Evolutionary conservation across 2,329 filamentous ascomycete species (phyloP).

Genomic region (Pseudogymnoascus sp.): DNA sequence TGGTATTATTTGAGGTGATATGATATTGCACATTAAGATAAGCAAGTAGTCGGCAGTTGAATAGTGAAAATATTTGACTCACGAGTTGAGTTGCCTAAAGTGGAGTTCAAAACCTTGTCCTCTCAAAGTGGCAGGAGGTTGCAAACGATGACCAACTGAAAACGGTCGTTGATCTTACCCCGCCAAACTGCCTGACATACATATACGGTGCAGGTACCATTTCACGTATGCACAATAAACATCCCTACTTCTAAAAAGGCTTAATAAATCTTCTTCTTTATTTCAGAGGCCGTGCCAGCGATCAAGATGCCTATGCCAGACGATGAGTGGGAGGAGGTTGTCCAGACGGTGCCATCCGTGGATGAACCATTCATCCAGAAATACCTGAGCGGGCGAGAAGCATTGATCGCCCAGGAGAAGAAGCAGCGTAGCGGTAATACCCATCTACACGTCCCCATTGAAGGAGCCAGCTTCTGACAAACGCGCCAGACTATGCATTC

Average conservation of each 20-base stretch:
- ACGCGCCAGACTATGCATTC: constrained; percentile 57
- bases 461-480: constrained; percentile 21
- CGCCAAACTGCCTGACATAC: background rate
- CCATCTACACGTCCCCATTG: constrained; percentile 8
- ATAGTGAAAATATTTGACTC: background rate
- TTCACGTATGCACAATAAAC: constrained; percentile 7
- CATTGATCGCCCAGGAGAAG: constrained; percentile 74
- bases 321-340: constrained; percentile 54
- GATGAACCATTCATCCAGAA: constrained; percentile 74
- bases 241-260: background rate
- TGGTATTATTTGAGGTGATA: background rate
- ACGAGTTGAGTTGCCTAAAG: constrained; percentile 5
- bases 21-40: background rate
- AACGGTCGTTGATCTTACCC: background rate
- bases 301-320: constrained; percentile 30
- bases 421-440: constrained; percentile 68
- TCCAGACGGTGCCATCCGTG: constrained; percentile 47
- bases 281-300: background rate
- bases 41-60: background rate
- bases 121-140: constrained; percentile 7
- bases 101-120: background rate
- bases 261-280: background rate
- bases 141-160: constrained; percentile 7
- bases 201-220: background rate
- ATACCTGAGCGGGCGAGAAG: constrained; percentile 69